phyloP scores from a whole-genome alignment of 2,329 filamentous ascomycete genomes.

The Colletotrichum ledebouriae region DNA sequence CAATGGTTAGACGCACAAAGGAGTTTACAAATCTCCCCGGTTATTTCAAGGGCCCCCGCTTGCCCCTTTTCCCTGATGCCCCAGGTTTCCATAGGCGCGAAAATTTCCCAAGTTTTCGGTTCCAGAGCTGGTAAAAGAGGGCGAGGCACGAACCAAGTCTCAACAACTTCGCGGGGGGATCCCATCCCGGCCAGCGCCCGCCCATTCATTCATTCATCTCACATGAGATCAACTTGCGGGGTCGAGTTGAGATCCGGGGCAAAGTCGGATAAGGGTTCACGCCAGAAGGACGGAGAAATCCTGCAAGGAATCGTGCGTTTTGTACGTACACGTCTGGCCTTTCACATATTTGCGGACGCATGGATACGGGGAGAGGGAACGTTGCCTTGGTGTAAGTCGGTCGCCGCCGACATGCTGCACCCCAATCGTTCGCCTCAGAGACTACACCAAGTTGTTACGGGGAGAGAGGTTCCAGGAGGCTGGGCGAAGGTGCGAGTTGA shows the following conservation, averaged over 20 bases:
- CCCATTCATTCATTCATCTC: neutral
- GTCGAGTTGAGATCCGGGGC: constrained; percentile 26
- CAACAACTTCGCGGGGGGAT: neutral
- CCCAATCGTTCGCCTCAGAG: neutral
- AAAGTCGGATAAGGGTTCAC: neutral
- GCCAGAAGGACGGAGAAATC: neutral
- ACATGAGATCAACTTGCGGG: constrained; percentile 14
- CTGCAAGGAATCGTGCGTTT: neutral
- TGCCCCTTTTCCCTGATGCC: neutral
- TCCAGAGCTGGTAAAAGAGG: neutral
- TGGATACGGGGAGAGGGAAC: constrained; percentile 28
- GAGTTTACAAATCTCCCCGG: neutral
- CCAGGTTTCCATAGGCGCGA: neutral
- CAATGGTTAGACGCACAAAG: neutral
- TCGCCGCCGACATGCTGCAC: constrained; percentile 13
- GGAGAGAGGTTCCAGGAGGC: neutral
- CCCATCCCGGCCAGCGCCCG: constrained; percentile 9
- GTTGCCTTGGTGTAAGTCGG: neutral
- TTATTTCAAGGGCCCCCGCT: neutral
- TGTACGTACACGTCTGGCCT: constrained; percentile 5
- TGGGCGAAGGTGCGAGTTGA: neutral
- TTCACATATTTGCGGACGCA: neutral
- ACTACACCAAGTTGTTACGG: neutral
- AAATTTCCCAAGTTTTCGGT: neutral
- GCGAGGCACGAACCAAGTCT: constrained; percentile 4